Base-by-base conservation (phyloP, 176 grass and related monocot species). In the Oryza glumipatula region DNA sequence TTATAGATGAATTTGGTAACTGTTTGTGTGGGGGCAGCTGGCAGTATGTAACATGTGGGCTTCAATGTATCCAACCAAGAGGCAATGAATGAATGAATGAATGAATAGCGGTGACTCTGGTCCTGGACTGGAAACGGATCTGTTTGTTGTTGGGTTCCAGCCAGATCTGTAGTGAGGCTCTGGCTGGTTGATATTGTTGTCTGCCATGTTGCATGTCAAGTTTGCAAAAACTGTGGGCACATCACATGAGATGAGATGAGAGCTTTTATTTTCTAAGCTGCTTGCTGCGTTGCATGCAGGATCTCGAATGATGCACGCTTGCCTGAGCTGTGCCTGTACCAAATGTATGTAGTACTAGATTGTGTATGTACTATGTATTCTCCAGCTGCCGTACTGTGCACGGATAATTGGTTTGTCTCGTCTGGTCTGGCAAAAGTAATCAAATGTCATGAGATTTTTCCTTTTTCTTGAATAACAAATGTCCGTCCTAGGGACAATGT, bases 31-130 rank as follows among this genome's bases (percentile, higher is more conserved):
- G 45, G 46, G 45, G 3, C 46, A 22, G 21, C 38, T 23, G 19
- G 21, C 22, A 44, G 70, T 36, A 32, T 21, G 47, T 22, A 36
- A 5, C 77, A 74, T 86, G 84, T 80, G 77, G 73, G 76, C 77
- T 51, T 44, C 45, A 86, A 67, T 56, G 1, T 56, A 56, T 56
- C 47, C 47, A 15, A 15, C 3, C 47, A 49, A 49, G 2, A 49
- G 13, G 13, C 47, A 19, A 56, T 7, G 5, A 56, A 56, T 86
- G 21, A 56, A 56, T 86, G 21, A 56, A 56, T 86, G 21, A 21
- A 58, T 58, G 17, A 19, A 26, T 69, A n/a, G 68, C 28, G 56
- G 19, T 72, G 76, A 65, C 43, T 44, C 60, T 80, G 69, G 56
- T 84, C 54, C 69, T 86, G 69, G 56, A 24, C 19, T 58, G 52